Percentiles rank a stretch among this genome's conserved stretches.
These are phyloP conservation scores for Oryza glaberrima DNA, from an alignment of 176 grass and related monocot species.

Conservation along the genomic window DNA sequence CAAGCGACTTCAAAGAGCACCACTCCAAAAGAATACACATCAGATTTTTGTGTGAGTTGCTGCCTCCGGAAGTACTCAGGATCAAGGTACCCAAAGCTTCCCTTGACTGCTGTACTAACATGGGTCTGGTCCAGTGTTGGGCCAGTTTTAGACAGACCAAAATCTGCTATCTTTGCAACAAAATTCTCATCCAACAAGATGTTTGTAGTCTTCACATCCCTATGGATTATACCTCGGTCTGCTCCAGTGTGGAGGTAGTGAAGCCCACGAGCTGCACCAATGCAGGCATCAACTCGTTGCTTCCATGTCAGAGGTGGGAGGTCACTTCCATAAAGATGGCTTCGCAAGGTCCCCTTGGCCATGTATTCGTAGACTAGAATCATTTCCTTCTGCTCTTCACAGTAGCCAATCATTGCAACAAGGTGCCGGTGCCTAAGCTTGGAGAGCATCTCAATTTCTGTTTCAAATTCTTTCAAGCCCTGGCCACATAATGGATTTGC, in stretches of 20 bases:
- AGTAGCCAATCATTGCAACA: constrained; percentile 93
- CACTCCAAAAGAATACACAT: constrained; percentile 97
- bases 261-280: constrained; percentile 81
- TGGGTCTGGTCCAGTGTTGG: constrained; percentile 95
- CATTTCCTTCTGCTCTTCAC: constrained; percentile 95
- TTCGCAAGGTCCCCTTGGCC: constrained; percentile 91
- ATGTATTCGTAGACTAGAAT: constrained; percentile 97
- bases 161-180: constrained; percentile 94
- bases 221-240: constrained; percentile 88
- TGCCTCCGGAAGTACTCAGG: constrained; percentile 92
- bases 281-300: constrained; percentile 78
- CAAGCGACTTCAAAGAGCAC: constrained; percentile 92
- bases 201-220: constrained; percentile 97
- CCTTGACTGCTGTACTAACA: constrained; percentile 93
- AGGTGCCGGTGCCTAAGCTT: constrained; percentile 97
- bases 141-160: constrained; percentile 87
- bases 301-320: constrained; percentile 82
- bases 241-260: constrained; percentile 97
- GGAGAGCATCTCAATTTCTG: constrained; percentile 94
- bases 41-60: constrained; percentile 92
- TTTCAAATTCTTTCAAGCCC: constrained; percentile 92
- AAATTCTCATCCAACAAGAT: constrained; percentile 90
- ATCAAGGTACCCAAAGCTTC: constrained; percentile 97
- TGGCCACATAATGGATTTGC: constrained; percentile 79
- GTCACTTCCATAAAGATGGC: constrained; percentile 78